These are phyloP conservation scores for Quercus gilva DNA, from an alignment of 306 rosid genomes.

Conservation along the genomic window DNA sequence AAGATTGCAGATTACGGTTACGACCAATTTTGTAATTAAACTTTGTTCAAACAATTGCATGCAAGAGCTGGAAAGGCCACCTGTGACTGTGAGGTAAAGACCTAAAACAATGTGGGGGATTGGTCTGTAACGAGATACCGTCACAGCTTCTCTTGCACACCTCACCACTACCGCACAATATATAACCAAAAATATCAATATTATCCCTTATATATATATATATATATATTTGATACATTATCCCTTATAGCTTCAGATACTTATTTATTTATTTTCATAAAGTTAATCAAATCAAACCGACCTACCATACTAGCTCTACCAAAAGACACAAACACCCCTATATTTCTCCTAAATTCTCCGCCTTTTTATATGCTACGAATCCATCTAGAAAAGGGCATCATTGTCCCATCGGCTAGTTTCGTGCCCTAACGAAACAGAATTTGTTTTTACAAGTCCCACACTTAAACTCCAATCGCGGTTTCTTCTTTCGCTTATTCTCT, in stretches of 20 bases:
- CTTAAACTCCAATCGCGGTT: not conserved
- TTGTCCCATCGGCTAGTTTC: not conserved
- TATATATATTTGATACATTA: too few relatives aligned
- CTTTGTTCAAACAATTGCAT: too few relatives aligned
- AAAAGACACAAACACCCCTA: constrained; percentile 5
- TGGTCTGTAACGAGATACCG: not conserved
- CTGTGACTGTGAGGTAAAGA: too few relatives aligned
- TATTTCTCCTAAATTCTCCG: not conserved
- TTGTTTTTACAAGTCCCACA: not conserved
- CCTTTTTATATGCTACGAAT: too few relatives aligned
- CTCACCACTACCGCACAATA: not conserved
- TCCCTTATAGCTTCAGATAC: too few relatives aligned
- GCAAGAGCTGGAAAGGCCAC: too few relatives aligned
- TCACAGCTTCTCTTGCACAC: not conserved
- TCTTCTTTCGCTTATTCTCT: not conserved
- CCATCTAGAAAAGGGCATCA: not conserved
- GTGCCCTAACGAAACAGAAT: constrained; percentile 16
- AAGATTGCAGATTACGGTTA: accelerated
- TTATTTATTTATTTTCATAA: not conserved
- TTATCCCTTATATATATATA: too few relatives aligned
- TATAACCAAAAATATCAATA: too few relatives aligned
- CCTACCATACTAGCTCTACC: not conserved
- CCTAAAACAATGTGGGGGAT: not conserved
- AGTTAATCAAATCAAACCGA: not conserved
- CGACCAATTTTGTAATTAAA: too few relatives aligned